Percentiles rank a stretch among this genome's conserved stretches.
These are phyloP conservation scores for Beauveria medogensis DNA, from an alignment of 2,329 filamentous ascomycete genomes.

Conservation along the genomic window DNA sequence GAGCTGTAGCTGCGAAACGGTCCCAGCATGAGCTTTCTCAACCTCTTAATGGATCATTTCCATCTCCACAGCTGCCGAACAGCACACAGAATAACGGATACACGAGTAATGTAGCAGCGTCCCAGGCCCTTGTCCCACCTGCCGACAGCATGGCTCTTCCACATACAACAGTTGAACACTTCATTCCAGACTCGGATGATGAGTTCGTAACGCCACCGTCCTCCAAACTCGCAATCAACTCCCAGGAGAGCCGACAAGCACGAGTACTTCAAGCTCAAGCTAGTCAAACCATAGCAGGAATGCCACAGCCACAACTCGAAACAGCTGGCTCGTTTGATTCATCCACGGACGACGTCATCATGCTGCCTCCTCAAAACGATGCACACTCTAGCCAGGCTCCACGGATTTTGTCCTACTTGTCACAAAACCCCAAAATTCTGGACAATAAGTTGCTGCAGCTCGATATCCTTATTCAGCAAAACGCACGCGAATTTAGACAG, in stretches of 20 bases:
- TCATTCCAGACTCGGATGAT: constrained; percentile 51
- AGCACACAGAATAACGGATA: not conserved
- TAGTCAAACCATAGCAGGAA: not conserved
- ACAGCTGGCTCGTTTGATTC: not conserved
- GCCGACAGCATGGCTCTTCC: not conserved
- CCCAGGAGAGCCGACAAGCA: not conserved
- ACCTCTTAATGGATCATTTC: constrained; percentile 14
- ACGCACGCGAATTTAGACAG: constrained; percentile 38
- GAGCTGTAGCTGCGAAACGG: not conserved
- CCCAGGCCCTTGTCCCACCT: not conserved
- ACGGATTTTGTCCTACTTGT: constrained; percentile 22
- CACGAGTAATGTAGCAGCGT: no score
- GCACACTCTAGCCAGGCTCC: constrained; percentile 19
- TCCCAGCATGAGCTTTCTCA: not conserved
- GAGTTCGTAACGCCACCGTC: constrained; percentile 39
- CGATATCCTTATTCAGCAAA: constrained; percentile 36
- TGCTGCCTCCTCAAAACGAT: not conserved
- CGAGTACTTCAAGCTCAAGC: not conserved
- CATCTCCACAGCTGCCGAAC: not conserved
- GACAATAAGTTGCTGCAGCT: constrained; percentile 29
- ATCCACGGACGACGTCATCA: not conserved
- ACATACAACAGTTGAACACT: constrained; percentile 18
- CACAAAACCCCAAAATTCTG: constrained; percentile 24
- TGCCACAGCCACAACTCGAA: not conserved
- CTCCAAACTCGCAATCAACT: constrained; percentile 23